phyloP scores from a whole-genome alignment of 2,329 filamentous ascomycete genomes.

The Colletotrichum australisinense region DNA sequence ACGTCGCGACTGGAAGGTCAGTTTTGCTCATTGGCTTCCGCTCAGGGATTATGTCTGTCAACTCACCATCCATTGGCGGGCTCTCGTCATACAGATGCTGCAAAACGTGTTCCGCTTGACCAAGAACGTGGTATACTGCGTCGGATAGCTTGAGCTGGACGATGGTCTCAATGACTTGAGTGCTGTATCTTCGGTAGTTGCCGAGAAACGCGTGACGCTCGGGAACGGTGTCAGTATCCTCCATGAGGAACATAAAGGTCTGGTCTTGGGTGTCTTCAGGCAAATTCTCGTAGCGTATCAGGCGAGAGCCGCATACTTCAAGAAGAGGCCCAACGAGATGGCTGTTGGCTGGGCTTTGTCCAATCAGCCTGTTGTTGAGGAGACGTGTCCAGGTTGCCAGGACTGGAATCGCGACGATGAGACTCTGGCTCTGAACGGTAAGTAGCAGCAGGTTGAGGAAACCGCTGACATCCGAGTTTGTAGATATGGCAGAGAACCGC shows the following conservation, averaged over 20 bases:
- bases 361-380: conserved; percentile 77
- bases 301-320: conserved; percentile 83
- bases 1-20: conserved; percentile 59
- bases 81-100: conserved; percentile 80
- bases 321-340: conserved; percentile 80
- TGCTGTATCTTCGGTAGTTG: conserved; percentile 93
- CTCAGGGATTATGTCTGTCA: not conserved
- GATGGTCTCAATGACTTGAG: conserved; percentile 87
- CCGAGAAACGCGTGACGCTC: conserved; percentile 95
- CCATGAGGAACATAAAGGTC: conserved; percentile 83
- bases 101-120: conserved; percentile 79
- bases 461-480: conserved; percentile 73
- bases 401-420: conserved; percentile 93
- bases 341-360: conserved; percentile 70
- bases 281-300: conserved; percentile 89
- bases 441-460: conserved; percentile 84
- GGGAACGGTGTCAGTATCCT: conserved; percentile 94
- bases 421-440: conserved; percentile 85
- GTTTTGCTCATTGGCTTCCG: not conserved
- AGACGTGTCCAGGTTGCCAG: conserved; percentile 91
- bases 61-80: conserved; percentile 73
- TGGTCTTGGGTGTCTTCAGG: conserved; percentile 85
- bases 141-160: conserved; percentile 85
- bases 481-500: conserved; percentile 74
- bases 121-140: conserved; percentile 88